phyloP scores from a whole-genome alignment of 495 filamentous ascomycete species.

The Rusavskia elegans region DNA sequence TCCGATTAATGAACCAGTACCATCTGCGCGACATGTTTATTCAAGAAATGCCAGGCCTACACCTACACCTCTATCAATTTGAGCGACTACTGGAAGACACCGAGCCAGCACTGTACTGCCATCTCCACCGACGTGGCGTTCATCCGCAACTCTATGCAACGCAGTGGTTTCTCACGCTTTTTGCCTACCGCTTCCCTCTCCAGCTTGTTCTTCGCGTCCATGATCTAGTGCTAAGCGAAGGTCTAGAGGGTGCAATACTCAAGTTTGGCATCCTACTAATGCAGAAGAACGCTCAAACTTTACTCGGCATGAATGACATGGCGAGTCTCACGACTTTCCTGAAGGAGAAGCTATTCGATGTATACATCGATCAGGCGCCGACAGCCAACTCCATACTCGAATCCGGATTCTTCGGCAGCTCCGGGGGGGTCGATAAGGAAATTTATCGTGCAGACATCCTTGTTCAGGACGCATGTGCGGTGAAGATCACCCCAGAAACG shows the following conservation, averaged over 20 bases:
- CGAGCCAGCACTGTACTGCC: constrained; percentile 88
- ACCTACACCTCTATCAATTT: constrained; percentile 86
- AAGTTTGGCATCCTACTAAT: constrained; percentile 91
- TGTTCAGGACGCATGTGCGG: constrained; percentile 84
- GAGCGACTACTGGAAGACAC: constrained; percentile 88
- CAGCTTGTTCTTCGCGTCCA: constrained; percentile 94
- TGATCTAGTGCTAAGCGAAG: constrained; percentile 90
- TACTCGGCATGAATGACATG: constrained; percentile 90
- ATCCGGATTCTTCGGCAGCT: constrained; percentile 92
- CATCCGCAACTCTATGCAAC: constrained; percentile 89
- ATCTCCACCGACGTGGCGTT: constrained; percentile 76
- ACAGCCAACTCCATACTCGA: constrained; percentile 79
- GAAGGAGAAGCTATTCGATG: constrained; percentile 88
- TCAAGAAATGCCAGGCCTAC: constrained; percentile 90
- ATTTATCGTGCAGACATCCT: constrained; percentile 87
- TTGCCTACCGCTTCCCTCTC: constrained; percentile 93
- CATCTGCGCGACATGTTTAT: constrained; percentile 85
- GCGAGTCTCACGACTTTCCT: constrained; percentile 67
- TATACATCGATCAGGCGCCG: constrained; percentile 86
- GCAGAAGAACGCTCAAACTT: constrained; percentile 68
- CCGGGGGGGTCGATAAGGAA: constrained; percentile 79
- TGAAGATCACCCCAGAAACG: constrained; percentile 66
- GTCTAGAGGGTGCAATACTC: constrained; percentile 73
- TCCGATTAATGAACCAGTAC: constrained; percentile 93
- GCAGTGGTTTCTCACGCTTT: constrained; percentile 98